Conservation (phyloP, 345 rosid genomes). For the Rhodamnia argentea region DNA sequence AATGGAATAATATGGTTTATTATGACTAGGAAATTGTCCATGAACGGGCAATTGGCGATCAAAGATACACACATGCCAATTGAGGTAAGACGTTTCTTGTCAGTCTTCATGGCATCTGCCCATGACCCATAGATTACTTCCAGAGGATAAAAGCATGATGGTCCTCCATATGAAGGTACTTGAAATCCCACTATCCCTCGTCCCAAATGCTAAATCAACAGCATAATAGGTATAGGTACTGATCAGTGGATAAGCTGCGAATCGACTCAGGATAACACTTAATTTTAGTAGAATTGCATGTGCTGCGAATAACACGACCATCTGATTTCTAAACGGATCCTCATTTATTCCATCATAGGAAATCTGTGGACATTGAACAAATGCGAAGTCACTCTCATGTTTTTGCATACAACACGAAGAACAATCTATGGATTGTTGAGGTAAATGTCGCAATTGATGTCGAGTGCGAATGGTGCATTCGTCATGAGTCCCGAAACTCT, state of each 20-base stretch:
- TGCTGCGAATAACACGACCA: constrained; percentile 10
- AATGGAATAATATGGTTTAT: neutral
- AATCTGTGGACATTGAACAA: constrained; percentile 44
- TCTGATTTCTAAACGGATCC: constrained; percentile 28
- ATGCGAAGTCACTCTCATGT: constrained; percentile 17
- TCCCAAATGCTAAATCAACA: constrained; percentile 9
- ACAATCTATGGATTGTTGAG: constrained; percentile 41
- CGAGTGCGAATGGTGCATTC: constrained; percentile 46
- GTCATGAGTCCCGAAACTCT: constrained; percentile 70
- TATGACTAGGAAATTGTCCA: neutral
- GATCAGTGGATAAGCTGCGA: neutral
- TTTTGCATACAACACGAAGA: constrained; percentile 37
- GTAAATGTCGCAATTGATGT: constrained; percentile 53
- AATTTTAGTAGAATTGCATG: neutral
- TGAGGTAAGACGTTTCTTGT: neutral
- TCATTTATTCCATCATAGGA: constrained; percentile 28
- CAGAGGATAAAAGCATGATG: constrained; percentile 56
- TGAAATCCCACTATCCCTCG: constrained; percentile 44
- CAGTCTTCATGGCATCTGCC: constrained; percentile 11
- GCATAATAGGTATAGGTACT: neutral
- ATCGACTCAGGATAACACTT: neutral
- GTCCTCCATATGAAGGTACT: constrained; percentile 38
- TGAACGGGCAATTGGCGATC: neutral
- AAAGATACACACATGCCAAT: neutral
- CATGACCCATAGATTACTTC: constrained; percentile 47